phyloP scores from a whole-genome alignment of 306 rosid genomes.

The Lotus japonicus region DNA sequence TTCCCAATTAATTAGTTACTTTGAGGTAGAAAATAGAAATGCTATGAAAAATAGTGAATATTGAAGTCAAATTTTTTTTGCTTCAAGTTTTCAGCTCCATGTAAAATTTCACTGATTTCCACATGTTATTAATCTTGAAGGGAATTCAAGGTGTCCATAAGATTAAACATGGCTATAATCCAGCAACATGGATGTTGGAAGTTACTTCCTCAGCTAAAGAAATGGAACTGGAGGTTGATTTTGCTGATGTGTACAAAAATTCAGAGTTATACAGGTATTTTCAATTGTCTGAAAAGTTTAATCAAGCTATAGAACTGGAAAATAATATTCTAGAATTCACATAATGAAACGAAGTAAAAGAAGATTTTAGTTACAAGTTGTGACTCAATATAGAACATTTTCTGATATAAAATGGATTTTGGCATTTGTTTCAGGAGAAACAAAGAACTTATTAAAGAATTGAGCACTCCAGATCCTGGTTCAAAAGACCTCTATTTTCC shows the following conservation, averaged over 20 bases:
- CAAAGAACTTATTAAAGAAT: conserved; percentile 33
- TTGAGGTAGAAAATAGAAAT: conserved; percentile 31
- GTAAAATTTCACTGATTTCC: background rate
- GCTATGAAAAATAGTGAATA: background rate
- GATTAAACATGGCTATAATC: conserved; percentile 43
- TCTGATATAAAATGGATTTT: background rate
- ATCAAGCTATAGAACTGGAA: background rate
- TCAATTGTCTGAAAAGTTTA: background rate
- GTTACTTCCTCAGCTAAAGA: conserved; percentile 34
- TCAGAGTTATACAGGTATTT: conserved; percentile 44
- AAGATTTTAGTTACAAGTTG: background rate
- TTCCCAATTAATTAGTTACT: conserved; percentile 33
- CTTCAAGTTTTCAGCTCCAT: background rate
- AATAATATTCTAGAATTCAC: background rate
- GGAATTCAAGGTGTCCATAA: conserved; percentile 34
- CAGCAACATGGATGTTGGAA: conserved; percentile 55
- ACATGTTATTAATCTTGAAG: conserved; percentile 26
- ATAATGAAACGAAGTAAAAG: no score
- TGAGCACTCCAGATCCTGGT: conserved; percentile 45
- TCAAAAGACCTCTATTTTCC: conserved; percentile 41
- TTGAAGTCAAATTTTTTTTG: background rate
- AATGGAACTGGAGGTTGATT: conserved; percentile 34
- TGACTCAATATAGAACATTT: background rate
- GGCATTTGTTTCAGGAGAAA: conserved; percentile 45
- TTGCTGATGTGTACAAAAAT: conserved; percentile 30